Percentiles rank a stretch among this genome's conserved stretches.
These are phyloP conservation scores for Amphicarpaea edgeworthii DNA, from an alignment of 306 rosid species.

Conservation along the genomic window DNA sequence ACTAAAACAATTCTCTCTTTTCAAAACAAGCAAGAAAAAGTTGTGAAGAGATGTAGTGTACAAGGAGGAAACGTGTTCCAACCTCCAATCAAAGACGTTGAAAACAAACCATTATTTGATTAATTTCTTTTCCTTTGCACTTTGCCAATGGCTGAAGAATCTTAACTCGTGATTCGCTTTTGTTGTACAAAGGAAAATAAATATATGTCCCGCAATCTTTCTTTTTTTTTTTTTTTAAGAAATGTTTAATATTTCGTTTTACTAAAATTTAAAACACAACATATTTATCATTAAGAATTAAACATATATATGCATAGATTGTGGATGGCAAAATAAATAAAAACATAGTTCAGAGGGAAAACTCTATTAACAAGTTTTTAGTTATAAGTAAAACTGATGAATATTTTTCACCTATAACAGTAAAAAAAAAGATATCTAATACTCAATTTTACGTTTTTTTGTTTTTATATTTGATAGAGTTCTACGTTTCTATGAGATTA, in stretches of 20 bases:
- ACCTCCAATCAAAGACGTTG: not conserved
- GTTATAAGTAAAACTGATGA: too few species aligned
- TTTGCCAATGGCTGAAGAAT: not conserved
- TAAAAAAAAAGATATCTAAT: too few species aligned
- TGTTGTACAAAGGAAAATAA: not conserved
- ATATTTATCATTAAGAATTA: too few species aligned
- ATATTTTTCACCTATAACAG: too few species aligned
- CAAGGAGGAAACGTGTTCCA: not conserved
- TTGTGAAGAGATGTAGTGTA: not conserved
- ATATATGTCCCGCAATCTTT: not conserved
- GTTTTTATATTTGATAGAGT: too few species aligned
- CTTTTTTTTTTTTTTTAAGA: not conserved
- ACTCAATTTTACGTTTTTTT: too few species aligned
- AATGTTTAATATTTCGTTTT: not conserved
- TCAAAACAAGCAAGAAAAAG: not conserved
- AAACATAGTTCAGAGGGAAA: too few species aligned
- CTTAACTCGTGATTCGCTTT: not conserved
- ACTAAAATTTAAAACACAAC: too few species aligned
- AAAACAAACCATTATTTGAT: constrained; percentile 1
- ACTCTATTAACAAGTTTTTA: too few species aligned
- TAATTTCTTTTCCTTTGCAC: not conserved
- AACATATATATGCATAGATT: too few species aligned
- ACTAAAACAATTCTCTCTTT: not conserved
- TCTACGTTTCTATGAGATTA: too few species aligned
- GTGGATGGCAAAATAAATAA: too few species aligned